phyloP scores from a whole-genome alignment of 768 basidiomycete genomes.

The Macrolepiota albuminosa region DNA sequence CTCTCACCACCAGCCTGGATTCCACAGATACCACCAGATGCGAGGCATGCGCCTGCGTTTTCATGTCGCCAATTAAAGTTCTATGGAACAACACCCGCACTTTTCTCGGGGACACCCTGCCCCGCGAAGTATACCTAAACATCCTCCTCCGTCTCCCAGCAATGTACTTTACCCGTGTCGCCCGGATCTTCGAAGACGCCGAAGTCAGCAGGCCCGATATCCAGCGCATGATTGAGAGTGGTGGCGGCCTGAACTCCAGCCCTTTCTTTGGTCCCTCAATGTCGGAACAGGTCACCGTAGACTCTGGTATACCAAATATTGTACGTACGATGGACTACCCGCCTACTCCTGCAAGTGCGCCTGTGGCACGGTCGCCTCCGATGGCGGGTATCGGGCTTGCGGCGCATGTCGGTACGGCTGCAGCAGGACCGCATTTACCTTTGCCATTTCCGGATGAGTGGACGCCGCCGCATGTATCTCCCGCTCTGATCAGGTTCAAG shows the following conservation, averaged over 20 bases:
- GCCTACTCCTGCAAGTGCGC: not conserved
- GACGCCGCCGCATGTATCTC: constrained; percentile 50
- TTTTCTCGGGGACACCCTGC: constrained; percentile 29
- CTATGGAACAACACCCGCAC: constrained; percentile 8
- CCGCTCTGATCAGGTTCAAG: constrained; percentile 61
- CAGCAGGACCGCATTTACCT: constrained; percentile 15
- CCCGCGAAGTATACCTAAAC: constrained; percentile 25
- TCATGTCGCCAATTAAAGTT: not conserved
- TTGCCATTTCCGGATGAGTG: constrained; percentile 53
- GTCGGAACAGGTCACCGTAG: constrained; percentile 9
- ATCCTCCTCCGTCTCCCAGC: constrained; percentile 66
- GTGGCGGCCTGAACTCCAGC: constrained; percentile 6
- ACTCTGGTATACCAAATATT: constrained; percentile 4
- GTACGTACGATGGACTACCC: constrained; percentile 8
- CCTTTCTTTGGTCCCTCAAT: constrained; percentile 10
- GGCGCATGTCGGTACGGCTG: constrained; percentile 19
- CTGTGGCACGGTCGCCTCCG: constrained; percentile 15
- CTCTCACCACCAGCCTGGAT: not conserved
- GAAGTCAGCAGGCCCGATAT: constrained; percentile 75
- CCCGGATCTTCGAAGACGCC: constrained; percentile 72
- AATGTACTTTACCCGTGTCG: constrained; percentile 75
- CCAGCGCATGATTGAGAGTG: constrained; percentile 36
- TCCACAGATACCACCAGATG: constrained; percentile 2
- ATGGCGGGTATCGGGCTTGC: constrained; percentile 22
- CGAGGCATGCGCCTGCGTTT: constrained; percentile 3